These are phyloP conservation scores for Solanum clarkiae DNA, from an alignment of 257 asterid genomes.

Conservation along the genomic window DNA sequence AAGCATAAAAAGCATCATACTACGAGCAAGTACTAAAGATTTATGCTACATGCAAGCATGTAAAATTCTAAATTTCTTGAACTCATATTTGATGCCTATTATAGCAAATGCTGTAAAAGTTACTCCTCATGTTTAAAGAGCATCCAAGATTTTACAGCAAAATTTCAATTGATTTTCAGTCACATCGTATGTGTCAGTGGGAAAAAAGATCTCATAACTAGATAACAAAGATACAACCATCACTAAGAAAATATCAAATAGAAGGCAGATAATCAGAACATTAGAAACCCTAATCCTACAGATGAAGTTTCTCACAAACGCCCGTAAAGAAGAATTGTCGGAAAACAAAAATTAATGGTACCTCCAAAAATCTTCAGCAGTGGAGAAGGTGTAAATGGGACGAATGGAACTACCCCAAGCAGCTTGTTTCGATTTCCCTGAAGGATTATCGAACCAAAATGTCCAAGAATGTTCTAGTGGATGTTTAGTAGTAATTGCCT, in stretches of 20 bases:
- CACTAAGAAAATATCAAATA: background rate
- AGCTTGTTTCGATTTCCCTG: conserved; percentile 17
- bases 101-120: background rate
- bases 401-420: conserved; percentile 31
- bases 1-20: background rate
- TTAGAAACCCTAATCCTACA: background rate
- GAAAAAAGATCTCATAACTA: background rate
- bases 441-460: conserved; percentile 28
- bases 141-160: background rate
- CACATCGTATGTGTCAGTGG: background rate
- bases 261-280: background rate
- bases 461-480: conserved; percentile 35
- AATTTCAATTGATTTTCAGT: background rate
- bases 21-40: background rate
- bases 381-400: conserved; percentile 37
- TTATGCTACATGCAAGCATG: background rate
- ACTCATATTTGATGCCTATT: background rate
- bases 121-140: background rate
- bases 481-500: conserved; percentile 7
- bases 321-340: background rate
- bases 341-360: background rate
- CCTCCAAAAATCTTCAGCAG: conserved; percentile 47
- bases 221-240: background rate
- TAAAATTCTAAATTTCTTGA: background rate
- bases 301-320: background rate